Evolutionary conservation across 2,329 filamentous ascomycete genomes (phyloP).

Genomic region (Hymenoscyphus infarciens): DNA sequence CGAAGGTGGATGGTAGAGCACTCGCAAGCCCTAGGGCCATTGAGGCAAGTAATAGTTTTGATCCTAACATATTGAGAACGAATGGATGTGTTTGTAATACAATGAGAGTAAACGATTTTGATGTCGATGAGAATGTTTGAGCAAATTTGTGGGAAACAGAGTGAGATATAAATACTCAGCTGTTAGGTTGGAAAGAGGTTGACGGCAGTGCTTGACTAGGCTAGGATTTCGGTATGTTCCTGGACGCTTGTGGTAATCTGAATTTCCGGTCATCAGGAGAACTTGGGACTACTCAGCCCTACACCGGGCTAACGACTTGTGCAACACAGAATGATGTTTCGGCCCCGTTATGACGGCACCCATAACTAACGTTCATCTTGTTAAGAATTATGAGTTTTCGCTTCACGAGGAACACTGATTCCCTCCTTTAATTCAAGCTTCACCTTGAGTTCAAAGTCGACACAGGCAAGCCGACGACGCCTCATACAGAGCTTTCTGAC

Average conservation of each 20-base stretch:
- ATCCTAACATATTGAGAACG: conserved; percentile 4
- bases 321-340: neutral
- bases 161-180: conserved; percentile 1
- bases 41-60: neutral
- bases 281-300: neutral
- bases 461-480: neutral
- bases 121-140: conserved; percentile 1
- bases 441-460: neutral
- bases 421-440: neutral
- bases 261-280: neutral
- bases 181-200: neutral
- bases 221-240: neutral
- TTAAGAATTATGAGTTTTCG: neutral
- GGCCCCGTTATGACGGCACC: neutral
- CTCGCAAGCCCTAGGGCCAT: neutral
- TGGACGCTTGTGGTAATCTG: neutral
- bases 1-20: neutral
- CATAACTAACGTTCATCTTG: neutral
- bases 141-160: neutral
- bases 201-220: neutral
- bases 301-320: neutral
- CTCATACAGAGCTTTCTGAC: neutral
- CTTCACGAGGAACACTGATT: neutral
- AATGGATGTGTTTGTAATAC: neutral
- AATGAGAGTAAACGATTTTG: neutral